These are phyloP conservation scores for Trichothecium sympodiale DNA, from an alignment of 2,329 filamentous ascomycete genomes.

Conservation along the genomic window DNA sequence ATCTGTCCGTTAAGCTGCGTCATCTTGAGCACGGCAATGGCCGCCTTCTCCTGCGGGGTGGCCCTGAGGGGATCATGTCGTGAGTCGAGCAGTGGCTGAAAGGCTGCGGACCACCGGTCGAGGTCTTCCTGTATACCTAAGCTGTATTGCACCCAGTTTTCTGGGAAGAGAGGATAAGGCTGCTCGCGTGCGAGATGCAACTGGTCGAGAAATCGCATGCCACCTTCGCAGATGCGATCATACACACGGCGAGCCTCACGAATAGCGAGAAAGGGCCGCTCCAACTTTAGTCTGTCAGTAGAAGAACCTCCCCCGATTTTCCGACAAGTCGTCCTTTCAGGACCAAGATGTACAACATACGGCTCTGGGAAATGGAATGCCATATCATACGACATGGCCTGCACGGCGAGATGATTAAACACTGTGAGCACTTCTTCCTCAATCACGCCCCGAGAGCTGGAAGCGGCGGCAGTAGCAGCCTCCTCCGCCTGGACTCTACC, in stretches of 20 bases:
- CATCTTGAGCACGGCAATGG: slow-evolving; percentile 52
- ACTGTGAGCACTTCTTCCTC: slow-evolving; percentile 51
- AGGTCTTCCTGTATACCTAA: slow-evolving; percentile 37
- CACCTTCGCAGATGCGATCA: slow-evolving; percentile 43
- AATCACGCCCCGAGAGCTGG: slow-evolving; percentile 27
- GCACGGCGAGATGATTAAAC: slow-evolving; percentile 52
- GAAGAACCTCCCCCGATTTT: background rate
- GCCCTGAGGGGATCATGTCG: slow-evolving; percentile 37
- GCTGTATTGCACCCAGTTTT: slow-evolving; percentile 35
- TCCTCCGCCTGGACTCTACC: slow-evolving; percentile 39
- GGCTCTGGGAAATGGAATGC: slow-evolving; percentile 56
- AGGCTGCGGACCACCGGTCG: slow-evolving; percentile 43
- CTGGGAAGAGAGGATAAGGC: slow-evolving; percentile 41
- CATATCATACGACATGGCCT: slow-evolving; percentile 59
- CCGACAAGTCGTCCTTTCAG: background rate
- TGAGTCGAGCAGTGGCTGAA: slow-evolving; percentile 40
- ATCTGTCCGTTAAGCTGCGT: slow-evolving; percentile 46
- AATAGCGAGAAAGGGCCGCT: slow-evolving; percentile 32
- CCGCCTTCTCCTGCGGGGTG: slow-evolving; percentile 44
- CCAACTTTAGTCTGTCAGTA: background rate
- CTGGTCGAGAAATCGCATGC: slow-evolving; percentile 47
- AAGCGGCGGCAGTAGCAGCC: slow-evolving; percentile 17
- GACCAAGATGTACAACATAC: slow-evolving; percentile 39
- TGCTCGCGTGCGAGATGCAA: slow-evolving; percentile 36
- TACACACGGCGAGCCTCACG: slow-evolving; percentile 45